Evolutionary conservation across 139 green algal genomes (phyloP), one percentile per base, ranked within the genome.

Genomic region (Haematococcus sp.): DNA sequence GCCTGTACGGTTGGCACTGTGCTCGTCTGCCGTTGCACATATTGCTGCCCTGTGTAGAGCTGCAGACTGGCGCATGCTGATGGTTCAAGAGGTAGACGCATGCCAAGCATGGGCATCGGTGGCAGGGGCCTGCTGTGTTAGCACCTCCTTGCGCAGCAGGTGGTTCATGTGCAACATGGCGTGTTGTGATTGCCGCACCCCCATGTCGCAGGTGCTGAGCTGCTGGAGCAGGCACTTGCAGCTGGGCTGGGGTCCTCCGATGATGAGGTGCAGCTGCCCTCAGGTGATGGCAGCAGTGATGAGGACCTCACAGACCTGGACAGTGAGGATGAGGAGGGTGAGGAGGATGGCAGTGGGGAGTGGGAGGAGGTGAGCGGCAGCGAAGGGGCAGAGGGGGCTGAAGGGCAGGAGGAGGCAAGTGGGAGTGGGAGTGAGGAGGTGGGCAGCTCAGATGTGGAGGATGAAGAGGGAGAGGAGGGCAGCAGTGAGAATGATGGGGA

Each of bases 141-240:
- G n/a, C n/a, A n/a, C n/a, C n/a, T n/a, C n/a, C n/a, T n/a, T n/a
- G n/a, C n/a, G n/a, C n/a, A n/a, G n/a, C n/a, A n/a, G n/a, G n/a
- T n/a, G n/a, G n/a, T n/a, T n/a, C n/a, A n/a, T n/a, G n/a, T n/a
- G n/a, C n/a, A n/a, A n/a, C n/a, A n/a, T n/a, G n/a, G n/a, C n/a
- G n/a, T n/a, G n/a, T n/a, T n/a, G n/a, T n/a, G n/a, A n/a, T n/a
- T n/a, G n/a, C n/a, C n/a, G n/a, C n/a, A n/a, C n/a, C n/a, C n/a
- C n/a, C 80, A 86, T 1, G 59, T 98, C 20, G 82, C 90, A 19
- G 95, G 95, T 3, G 88, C 89, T 0, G 94, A 98, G 43, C 75
- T 98, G 77, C 86, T 99, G 51, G 63, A 96, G 82, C 68, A 78
- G 31, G 91, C 87, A 16, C 31, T 87, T 44, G 76, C 68, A 13